Evolutionary conservation across 495 filamentous ascomycete genomes (phyloP).

Genomic region (Tuber melanosporum): DNA sequence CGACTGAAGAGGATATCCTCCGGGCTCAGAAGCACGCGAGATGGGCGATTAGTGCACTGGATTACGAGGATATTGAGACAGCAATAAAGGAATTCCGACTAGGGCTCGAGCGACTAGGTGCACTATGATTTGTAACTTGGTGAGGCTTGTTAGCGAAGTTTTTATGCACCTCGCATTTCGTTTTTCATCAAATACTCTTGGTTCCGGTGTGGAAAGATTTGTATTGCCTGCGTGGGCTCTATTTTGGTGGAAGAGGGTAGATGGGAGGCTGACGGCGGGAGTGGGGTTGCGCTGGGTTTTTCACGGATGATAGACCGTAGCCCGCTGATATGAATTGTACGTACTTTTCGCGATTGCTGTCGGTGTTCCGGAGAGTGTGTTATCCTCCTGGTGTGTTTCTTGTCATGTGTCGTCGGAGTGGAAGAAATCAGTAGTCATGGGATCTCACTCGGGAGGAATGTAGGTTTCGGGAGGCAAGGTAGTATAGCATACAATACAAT

Average conservation of each 20-base stretch:
- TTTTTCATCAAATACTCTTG: not conserved
- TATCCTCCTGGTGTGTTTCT: not conserved
- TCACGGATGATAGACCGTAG: not conserved
- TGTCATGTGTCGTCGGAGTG: not conserved
- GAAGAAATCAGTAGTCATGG: not conserved
- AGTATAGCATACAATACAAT: not conserved
- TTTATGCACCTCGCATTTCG: not conserved
- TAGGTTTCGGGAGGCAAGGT: not conserved
- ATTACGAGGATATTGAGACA: constrained; percentile 91
- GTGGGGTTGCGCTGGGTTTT: not conserved
- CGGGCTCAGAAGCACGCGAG: constrained; percentile 90
- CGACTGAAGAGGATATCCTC: constrained; percentile 62
- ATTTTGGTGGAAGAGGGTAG: not conserved
- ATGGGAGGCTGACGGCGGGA: too few relatives aligned
- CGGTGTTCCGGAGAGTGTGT: not conserved
- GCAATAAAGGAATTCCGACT: constrained; percentile 76
- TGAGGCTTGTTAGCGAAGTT: not conserved
- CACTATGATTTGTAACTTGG: not conserved
- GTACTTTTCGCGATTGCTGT: not conserved
- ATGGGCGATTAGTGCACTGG: constrained; percentile 93
- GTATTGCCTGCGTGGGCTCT: not conserved
- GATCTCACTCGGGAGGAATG: not conserved
- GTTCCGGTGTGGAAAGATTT: not conserved
- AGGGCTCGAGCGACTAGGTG: constrained; percentile 65
- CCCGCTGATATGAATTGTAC: not conserved